Evolutionary conservation across 345 rosid genomes (phyloP).

Genomic region (Brassica nigra): DNA sequence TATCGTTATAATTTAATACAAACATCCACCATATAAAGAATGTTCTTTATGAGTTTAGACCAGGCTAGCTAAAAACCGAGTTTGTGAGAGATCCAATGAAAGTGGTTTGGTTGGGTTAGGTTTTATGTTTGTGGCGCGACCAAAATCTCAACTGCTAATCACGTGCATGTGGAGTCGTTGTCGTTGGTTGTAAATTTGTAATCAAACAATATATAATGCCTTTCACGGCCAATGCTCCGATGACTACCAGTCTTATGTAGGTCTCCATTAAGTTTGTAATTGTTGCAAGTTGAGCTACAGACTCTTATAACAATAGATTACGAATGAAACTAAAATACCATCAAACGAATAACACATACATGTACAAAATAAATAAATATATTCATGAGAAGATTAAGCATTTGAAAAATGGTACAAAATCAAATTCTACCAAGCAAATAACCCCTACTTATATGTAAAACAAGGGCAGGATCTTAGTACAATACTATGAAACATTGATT

Average conservation of each 20-base stretch:
- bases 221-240: background rate
- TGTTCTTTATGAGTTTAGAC: background rate
- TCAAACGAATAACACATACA: background rate
- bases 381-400: background rate
- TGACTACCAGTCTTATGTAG: background rate
- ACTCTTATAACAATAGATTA: background rate
- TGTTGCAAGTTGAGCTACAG: background rate
- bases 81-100: constrained; percentile 25
- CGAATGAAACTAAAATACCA: background rate
- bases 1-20: background rate
- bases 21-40: constrained; percentile 3
- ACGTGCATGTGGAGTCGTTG: background rate
- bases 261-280: background rate
- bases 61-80: background rate
- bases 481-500: too few species aligned
- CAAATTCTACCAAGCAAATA: background rate
- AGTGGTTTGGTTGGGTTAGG: constrained; percentile 26
- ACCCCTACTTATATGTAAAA: background rate
- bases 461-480: too few species aligned
- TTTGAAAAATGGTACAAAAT: background rate
- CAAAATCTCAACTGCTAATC: constrained; percentile 30
- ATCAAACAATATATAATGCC: background rate
- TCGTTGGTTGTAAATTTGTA: background rate
- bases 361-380: background rate
- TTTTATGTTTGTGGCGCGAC: constrained; percentile 5